Percentiles rank a stretch among this genome's conserved stretches.
phyloP scores from a whole-genome alignment of 2,329 filamentous ascomycete species.

The Lasiodiplodia citricola region DNA sequence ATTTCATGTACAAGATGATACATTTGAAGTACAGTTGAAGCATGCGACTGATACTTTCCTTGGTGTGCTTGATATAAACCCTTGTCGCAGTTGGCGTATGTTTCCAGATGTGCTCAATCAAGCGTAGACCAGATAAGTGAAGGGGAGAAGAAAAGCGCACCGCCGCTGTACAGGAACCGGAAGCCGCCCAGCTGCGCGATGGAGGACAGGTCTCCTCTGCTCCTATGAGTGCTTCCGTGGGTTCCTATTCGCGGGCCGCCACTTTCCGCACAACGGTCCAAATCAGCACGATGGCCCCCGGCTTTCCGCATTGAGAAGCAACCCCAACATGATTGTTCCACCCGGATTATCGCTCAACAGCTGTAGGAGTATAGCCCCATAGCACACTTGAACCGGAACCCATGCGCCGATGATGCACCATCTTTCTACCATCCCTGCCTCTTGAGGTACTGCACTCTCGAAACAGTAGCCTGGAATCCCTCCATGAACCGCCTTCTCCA shows the following conservation, averaged over 20 bases:
- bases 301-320: background rate
- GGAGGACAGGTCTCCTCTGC: background rate
- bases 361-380: background rate
- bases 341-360: background rate
- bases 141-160: background rate
- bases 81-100: background rate
- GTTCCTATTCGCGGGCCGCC: background rate
- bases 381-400: background rate
- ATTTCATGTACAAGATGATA: conserved; percentile 13
- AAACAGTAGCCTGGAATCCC: conserved; percentile 69
- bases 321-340: background rate
- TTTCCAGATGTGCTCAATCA: background rate
- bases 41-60: background rate
- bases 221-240: background rate
- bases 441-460: conserved; percentile 71
- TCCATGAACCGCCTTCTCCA: conserved; percentile 72
- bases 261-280: background rate
- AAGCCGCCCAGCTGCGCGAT: background rate
- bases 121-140: background rate
- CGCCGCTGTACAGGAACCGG: background rate
- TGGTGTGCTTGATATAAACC: background rate
- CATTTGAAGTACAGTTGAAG: conserved; percentile 13
- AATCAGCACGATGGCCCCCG: background rate
- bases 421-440: conserved; percentile 73
- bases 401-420: background rate